Base-by-base conservation (phyloP, 2,329 filamentous ascomycete species). In the Pyrenochaeta sp. region DNA sequence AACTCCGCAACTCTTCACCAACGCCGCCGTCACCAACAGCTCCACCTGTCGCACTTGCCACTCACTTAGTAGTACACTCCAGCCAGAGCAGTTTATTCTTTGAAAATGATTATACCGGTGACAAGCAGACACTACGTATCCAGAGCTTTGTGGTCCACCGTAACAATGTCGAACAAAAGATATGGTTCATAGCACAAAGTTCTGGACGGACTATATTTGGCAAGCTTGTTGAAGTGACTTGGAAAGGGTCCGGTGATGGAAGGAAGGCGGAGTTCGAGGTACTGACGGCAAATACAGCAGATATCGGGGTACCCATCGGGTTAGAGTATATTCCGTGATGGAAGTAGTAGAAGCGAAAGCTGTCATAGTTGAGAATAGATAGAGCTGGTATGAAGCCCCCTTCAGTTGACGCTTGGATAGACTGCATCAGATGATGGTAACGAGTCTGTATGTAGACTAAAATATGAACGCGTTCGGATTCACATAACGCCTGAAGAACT, bases 301-400 rank as follows among this genome's bases (percentile, higher is more conserved):
- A 54, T 10, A 4, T 60, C 7, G 57, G 60, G 11, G 29, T 61
- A 2, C 57, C 57, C 2, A 44, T 63, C 23, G 57, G 58, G 1
- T 33, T 63, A 21, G 58, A 55, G 20, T 52, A 54, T 49, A 32
- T 57, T 1, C n/a, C 17, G 37, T 49, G n/a, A 23, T 27, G 7
- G n/a, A 21, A 15, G 18, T 17, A 20, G 17, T 4, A 14, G 33
- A 7, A 36, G 17, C 3, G 33, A 17, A 36, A 36, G 17, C 15
- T n/a, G n/a, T n/a, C n/a, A n/a, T n/a, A n/a, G n/a, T n/a, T n/a
- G n/a, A n/a, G n/a, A n/a, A n/a, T n/a, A n/a, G n/a, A n/a, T n/a
- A n/a, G n/a, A n/a, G n/a, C n/a, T n/a, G n/a, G n/a, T n/a, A n/a
- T n/a, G n/a, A n/a, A n/a, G n/a, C n/a, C n/a, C n/a, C n/a, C n/a